A percentile compares a stretch with the other conserved stretches of the same genome.
Evolutionary conservation across 1,284 basidiomycete species (phyloP).

Genomic region (Ustilago xerochloae): DNA sequence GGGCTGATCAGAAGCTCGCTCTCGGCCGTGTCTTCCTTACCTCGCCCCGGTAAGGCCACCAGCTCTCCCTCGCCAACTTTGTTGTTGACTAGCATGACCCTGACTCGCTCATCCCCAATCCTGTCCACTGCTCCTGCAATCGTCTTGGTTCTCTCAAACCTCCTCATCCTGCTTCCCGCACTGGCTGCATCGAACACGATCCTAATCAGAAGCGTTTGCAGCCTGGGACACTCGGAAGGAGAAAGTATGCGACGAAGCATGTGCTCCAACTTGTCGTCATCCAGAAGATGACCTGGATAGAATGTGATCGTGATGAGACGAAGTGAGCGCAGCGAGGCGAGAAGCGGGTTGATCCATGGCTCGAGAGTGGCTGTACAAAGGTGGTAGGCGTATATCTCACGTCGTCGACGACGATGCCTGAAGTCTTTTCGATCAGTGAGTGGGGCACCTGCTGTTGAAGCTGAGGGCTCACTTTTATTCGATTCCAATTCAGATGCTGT

Average conservation of each 20-base stretch:
- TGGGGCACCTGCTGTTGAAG: background rate
- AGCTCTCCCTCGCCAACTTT: conserved; percentile 29
- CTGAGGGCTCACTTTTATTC: background rate
- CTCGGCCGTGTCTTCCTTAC: background rate
- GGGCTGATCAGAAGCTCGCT: background rate
- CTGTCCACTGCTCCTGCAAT: conserved; percentile 43
- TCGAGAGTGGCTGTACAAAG: conserved; percentile 44
- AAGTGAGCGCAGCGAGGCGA: conserved; percentile 35
- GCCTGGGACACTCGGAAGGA: conserved; percentile 15
- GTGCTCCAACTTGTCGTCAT: conserved; percentile 53
- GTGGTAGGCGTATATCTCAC: conserved; percentile 51
- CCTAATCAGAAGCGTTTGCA: conserved; percentile 30
- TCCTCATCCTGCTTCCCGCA: conserved; percentile 29
- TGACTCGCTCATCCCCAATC: conserved; percentile 39
- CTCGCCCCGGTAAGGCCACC: background rate
- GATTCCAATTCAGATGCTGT: background rate
- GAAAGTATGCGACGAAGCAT: conserved; percentile 46
- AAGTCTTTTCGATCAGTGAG: too few relatives aligned
- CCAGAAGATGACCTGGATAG: conserved; percentile 43
- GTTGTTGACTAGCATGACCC: conserved; percentile 28
- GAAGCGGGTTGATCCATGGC: conserved; percentile 36
- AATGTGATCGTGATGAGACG: conserved; percentile 47
- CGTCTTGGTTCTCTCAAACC: conserved; percentile 50
- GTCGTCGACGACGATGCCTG: background rate
- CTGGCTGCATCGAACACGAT: conserved; percentile 39